These are phyloP conservation scores for Colletotrichum tabaci DNA, from an alignment of 2,329 filamentous ascomycete genomes.

Conservation along the genomic window DNA sequence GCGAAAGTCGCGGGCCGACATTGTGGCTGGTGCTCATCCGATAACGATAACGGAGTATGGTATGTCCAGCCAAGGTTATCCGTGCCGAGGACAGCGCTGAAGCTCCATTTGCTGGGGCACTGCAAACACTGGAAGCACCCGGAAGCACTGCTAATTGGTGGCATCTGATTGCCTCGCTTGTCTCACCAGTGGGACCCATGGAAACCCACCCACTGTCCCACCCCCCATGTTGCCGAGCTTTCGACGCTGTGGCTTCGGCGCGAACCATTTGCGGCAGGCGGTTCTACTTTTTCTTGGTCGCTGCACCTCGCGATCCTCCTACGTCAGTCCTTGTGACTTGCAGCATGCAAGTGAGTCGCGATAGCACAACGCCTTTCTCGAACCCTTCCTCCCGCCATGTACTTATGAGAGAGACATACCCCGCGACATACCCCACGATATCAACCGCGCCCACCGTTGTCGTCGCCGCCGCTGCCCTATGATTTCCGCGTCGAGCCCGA, in stretches of 20 bases:
- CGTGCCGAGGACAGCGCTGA: neutral
- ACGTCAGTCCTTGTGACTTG: constrained; percentile 42
- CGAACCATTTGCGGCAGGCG: constrained; percentile 42
- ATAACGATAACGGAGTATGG: constrained; percentile 37
- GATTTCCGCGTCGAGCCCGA: constrained; percentile 49
- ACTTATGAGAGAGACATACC: constrained; percentile 26
- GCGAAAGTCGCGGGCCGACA: constrained; percentile 2
- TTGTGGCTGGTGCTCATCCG: constrained; percentile 18
- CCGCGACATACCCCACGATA: constrained; percentile 9
- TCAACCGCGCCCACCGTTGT: neutral
- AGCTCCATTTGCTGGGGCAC: constrained; percentile 32
- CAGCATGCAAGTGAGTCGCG: constrained; percentile 40
- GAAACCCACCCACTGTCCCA: neutral
- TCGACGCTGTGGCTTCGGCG: constrained; percentile 42
- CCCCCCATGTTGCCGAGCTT: constrained; percentile 38
- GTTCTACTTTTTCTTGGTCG: constrained; percentile 40
- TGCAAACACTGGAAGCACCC: constrained; percentile 35
- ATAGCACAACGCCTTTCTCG: constrained; percentile 27
- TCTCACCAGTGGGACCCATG: constrained; percentile 32
- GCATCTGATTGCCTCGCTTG: constrained; percentile 43
- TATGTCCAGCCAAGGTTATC: constrained; percentile 14
- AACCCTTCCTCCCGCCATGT: constrained; percentile 31
- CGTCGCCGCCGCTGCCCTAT: constrained; percentile 39
- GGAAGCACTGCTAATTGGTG: constrained; percentile 38
- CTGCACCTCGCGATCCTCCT: constrained; percentile 40